Evolutionary conservation across 805 yeast genomes (phyloP).

Genomic region (Candida orba): DNA sequence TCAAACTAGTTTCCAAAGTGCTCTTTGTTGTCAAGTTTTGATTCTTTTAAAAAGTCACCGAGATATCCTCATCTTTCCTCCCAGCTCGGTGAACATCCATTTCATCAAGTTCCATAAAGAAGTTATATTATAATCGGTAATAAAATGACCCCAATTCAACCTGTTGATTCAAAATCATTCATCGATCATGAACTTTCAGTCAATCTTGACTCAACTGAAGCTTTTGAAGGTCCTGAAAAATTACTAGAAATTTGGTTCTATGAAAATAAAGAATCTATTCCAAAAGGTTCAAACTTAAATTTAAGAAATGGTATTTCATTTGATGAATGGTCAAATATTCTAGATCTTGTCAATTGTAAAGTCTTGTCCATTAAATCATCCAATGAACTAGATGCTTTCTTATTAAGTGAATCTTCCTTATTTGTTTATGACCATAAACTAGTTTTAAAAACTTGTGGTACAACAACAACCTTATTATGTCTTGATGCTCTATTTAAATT

Average conservation of each 20-base stretch:
- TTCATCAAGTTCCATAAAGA: too few species aligned
- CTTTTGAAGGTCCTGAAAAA: slow-evolving; percentile 97
- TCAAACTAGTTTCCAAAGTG: background rate
- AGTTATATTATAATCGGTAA: background rate
- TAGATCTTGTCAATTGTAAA: slow-evolving; percentile 83
- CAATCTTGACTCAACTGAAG: slow-evolving; percentile 77
- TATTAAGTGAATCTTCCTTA: slow-evolving; percentile 82
- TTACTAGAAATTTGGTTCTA: slow-evolving; percentile 86
- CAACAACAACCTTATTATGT: slow-evolving; percentile 84
- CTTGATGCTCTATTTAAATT: slow-evolving; percentile 54
- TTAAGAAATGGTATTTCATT: slow-evolving; percentile 55
- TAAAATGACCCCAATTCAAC: slow-evolving; percentile 28
- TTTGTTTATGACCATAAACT: slow-evolving; percentile 84
- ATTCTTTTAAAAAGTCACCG: too few species aligned
- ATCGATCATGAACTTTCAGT: slow-evolving; percentile 78
- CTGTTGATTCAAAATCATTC: slow-evolving; percentile 37
- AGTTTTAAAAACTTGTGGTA: slow-evolving; percentile 91
- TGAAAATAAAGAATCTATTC: slow-evolving; percentile 33
- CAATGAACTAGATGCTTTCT: slow-evolving; percentile 65
- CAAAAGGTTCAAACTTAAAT: slow-evolving; percentile 35
- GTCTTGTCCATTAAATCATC: slow-evolving; percentile 74
- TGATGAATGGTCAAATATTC: slow-evolving; percentile 59
- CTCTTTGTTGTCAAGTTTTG: background rate
- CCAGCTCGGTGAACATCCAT: slow-evolving; percentile 5
- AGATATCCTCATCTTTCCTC: slow-evolving; percentile 1